Percentiles rank a stretch among this genome's conserved stretches.
Conservation (phyloP, 2,329 filamentous ascomycete genomes). For the Talaromyces sp. region DNA sequence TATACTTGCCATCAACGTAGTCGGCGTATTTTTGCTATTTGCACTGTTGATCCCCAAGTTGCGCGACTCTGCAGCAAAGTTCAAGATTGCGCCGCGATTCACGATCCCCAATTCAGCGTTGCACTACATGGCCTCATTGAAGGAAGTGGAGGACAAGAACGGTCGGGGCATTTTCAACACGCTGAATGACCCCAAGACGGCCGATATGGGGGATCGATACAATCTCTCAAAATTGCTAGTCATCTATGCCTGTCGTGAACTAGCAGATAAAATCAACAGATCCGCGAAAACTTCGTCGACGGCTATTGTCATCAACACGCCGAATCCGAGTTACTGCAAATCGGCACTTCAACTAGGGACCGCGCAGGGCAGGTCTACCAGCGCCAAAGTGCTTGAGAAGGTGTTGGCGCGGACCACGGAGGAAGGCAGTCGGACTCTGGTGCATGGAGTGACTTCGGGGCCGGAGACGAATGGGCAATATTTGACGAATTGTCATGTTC, state of each 20-base stretch:
- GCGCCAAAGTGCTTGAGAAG: slow-evolving; percentile 14
- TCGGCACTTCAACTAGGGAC: slow-evolving; percentile 28
- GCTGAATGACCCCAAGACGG: slow-evolving; percentile 19
- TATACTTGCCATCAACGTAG: slow-evolving; percentile 39
- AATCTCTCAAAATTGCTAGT: slow-evolving; percentile 22
- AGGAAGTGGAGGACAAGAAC: slow-evolving; percentile 17
- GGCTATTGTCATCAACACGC: slow-evolving; percentile 38
- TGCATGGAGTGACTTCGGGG: slow-evolving; percentile 21
- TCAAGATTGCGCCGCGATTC: slow-evolving; percentile 19
- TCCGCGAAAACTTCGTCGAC: neutral
- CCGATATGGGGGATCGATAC: slow-evolving; percentile 20
- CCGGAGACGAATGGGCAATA: slow-evolving; percentile 21
- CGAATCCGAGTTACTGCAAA: slow-evolving; percentile 44
- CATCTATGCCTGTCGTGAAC: slow-evolving; percentile 20
- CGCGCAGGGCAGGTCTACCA: neutral
- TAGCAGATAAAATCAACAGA: slow-evolving; percentile 12
- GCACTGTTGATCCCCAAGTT: slow-evolving; percentile 23
- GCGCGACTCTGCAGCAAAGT: slow-evolving; percentile 19
- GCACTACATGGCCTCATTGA: slow-evolving; percentile 20
- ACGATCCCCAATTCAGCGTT: slow-evolving; percentile 22
- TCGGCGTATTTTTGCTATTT: slow-evolving; percentile 28
- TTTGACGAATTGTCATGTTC: slow-evolving; percentile 22
- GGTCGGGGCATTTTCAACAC: slow-evolving; percentile 17
- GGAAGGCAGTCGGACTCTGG: slow-evolving; percentile 21
- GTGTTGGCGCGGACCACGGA: slow-evolving; percentile 22